Percentiles rank a stretch among this genome's conserved stretches.
Conservation (phyloP, 2,329 filamentous ascomycete species). For the Arthrinium puccinioides region DNA sequence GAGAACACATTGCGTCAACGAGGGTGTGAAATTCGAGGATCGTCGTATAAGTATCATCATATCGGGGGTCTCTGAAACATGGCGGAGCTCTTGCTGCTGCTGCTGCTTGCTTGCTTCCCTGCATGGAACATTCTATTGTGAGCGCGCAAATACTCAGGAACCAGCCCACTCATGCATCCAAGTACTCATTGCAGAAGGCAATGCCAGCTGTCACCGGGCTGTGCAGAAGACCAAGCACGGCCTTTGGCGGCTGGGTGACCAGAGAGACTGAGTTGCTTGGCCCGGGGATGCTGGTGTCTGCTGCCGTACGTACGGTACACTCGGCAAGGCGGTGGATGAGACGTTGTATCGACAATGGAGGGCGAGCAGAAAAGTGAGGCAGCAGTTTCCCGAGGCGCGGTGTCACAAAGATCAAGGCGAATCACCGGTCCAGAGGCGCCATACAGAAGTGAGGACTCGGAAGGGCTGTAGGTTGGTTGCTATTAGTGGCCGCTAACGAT, state of each 20-base stretch:
- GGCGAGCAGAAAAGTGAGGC: slow-evolving; percentile 9
- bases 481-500: background rate
- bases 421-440: slow-evolving; percentile 3
- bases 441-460: background rate
- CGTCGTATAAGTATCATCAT: background rate
- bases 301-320: too few species aligned
- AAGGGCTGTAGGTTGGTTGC: background rate
- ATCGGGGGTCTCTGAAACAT: slow-evolving; percentile 3
- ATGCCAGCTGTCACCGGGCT: too few species aligned
- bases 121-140: background rate
- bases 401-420: slow-evolving; percentile 13
- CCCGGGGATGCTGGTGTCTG: too few species aligned
- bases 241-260: too few species aligned
- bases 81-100: too few species aligned
- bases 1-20: background rate
- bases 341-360: slow-evolving; percentile 1
- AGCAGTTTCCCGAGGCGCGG: slow-evolving; percentile 11
- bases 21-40: background rate
- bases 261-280: too few species aligned
- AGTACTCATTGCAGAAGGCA: too few species aligned
- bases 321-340: too few species aligned
- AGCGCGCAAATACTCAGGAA: too few species aligned
- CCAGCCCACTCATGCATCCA: too few species aligned
- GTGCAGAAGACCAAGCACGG: too few species aligned
- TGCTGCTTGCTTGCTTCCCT: slow-evolving; percentile 5